phyloP scores from a whole-genome alignment of 2,329 filamentous ascomycete genomes.

The Sarocladium strictum region DNA sequence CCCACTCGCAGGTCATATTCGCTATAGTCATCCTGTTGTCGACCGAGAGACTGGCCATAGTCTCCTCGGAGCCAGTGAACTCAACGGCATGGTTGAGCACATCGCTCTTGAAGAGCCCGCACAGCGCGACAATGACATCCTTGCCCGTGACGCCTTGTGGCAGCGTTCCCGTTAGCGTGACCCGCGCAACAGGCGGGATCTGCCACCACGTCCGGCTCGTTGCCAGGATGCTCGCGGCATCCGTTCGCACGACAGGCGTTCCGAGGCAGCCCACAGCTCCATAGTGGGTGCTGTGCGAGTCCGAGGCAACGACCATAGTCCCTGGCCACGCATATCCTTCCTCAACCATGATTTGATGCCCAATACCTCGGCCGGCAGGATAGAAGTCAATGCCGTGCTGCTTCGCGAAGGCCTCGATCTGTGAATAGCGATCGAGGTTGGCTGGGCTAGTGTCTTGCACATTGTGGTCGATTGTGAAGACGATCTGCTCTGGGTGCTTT shows the following conservation, averaged over 20 bases:
- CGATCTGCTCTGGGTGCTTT: slow-evolving; percentile 64
- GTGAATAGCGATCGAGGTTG: slow-evolving; percentile 53
- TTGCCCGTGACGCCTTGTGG: slow-evolving; percentile 83
- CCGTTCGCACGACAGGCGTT: slow-evolving; percentile 78
- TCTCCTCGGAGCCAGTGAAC: slow-evolving; percentile 75
- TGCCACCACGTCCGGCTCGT: slow-evolving; percentile 85
- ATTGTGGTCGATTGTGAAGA: slow-evolving; percentile 83
- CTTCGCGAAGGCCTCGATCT: slow-evolving; percentile 74
- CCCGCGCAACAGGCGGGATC: slow-evolving; percentile 54
- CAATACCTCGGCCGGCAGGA: slow-evolving; percentile 53
- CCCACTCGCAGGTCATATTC: slow-evolving; percentile 84
- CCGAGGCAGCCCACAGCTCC: slow-evolving; percentile 67
- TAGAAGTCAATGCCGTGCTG: slow-evolving; percentile 57
- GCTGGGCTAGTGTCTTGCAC: slow-evolving; percentile 75
- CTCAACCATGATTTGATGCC: slow-evolving; percentile 89
- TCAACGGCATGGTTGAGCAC: slow-evolving; percentile 90
- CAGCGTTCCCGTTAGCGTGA: slow-evolving; percentile 59
- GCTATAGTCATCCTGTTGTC: slow-evolving; percentile 68
- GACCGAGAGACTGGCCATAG: slow-evolving; percentile 64
- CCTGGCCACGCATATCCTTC: slow-evolving; percentile 73
- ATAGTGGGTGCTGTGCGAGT: slow-evolving; percentile 78
- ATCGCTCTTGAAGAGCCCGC: slow-evolving; percentile 80
- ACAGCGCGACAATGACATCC: slow-evolving; percentile 87
- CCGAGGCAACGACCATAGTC: slow-evolving; percentile 72
- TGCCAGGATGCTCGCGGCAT: slow-evolving; percentile 80